A percentile compares a stretch with the other conserved stretches of the same genome.
Evolutionary conservation across 257 asterid genomes (phyloP).

Genomic region (Plantago ovata): DNA sequence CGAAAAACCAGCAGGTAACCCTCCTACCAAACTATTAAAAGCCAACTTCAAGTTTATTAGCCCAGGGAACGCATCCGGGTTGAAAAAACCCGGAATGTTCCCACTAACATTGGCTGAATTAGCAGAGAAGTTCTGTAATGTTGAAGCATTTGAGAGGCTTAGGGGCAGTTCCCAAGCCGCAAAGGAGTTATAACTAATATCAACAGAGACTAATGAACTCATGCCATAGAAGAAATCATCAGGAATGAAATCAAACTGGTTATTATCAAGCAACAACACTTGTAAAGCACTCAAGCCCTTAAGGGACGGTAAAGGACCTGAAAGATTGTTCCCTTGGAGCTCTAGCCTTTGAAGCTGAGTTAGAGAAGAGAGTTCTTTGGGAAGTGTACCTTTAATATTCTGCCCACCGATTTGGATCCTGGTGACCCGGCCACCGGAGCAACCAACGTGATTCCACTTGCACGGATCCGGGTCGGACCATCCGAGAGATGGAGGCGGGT

Average conservation of each 20-base stretch:
- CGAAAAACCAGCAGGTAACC: conserved; percentile 53
- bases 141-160: conserved; percentile 57
- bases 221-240: conserved; percentile 70
- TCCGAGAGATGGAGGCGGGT: conserved; percentile 37
- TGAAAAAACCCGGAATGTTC: conserved; percentile 51
- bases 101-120: conserved; percentile 74
- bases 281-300: conserved; percentile 59
- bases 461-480: conserved; percentile 94
- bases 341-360: conserved; percentile 66
- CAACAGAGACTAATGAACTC: conserved; percentile 69
- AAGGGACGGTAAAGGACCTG: conserved; percentile 77
- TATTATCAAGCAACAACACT: conserved; percentile 64
- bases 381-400: conserved; percentile 68
- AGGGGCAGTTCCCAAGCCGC: conserved; percentile 64
- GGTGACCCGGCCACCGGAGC: conserved; percentile 67
- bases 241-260: conserved; percentile 63
- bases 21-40: conserved; percentile 68
- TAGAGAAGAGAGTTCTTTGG: conserved; percentile 50
- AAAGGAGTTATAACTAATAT: conserved; percentile 70
- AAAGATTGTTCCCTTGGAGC: conserved; percentile 76
- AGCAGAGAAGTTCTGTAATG: conserved; percentile 71
- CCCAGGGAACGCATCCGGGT: conserved; percentile 76
- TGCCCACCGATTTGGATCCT: conserved; percentile 80
- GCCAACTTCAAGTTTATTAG: conserved; percentile 75
- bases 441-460: conserved; percentile 58